These are phyloP conservation scores for Choricystis sp. DNA, from an alignment of 139 green algal species.

Conservation along the genomic window DNA sequence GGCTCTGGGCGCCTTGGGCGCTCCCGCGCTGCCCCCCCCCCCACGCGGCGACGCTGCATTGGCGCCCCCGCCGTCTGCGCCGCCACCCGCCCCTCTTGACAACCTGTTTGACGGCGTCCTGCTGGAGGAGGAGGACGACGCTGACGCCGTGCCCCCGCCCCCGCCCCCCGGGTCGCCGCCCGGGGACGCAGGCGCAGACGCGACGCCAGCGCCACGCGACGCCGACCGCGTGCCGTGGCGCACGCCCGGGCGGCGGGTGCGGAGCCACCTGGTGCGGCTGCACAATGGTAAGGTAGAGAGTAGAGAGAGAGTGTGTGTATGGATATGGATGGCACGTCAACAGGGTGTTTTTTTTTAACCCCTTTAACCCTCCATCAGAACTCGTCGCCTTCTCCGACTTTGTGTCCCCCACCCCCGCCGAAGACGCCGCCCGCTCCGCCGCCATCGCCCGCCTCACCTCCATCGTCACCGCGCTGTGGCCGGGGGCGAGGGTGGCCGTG, in stretches of 20 bases:
- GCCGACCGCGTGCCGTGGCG: conserved; percentile 10
- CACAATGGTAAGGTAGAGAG: conserved; percentile 24
- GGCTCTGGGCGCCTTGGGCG: too few relatives aligned
- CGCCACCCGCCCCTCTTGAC: neutral
- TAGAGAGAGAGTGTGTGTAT: too few relatives aligned
- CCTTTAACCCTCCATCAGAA: conserved; percentile 24
- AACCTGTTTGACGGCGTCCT: neutral
- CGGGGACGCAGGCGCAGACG: neutral
- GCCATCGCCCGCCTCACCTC: conserved; percentile 31
- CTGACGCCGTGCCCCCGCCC: neutral
- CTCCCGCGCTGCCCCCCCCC: too few relatives aligned
- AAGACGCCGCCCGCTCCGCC: conserved; percentile 21
- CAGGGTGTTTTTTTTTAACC: neutral
- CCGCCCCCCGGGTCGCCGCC: too few relatives aligned
- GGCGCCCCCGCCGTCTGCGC: too few relatives aligned
- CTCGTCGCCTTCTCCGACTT: conserved; percentile 55
- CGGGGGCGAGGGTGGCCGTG: conserved; percentile 27
- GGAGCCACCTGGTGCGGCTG: conserved; percentile 29
- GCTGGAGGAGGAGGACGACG: neutral
- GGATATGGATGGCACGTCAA: too few relatives aligned
- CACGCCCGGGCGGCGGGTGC: conserved; percentile 11
- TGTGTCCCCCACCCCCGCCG: conserved; percentile 44
- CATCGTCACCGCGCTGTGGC: conserved; percentile 54
- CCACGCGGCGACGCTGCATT: too few relatives aligned
- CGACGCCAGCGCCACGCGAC: neutral